Base-by-base conservation (phyloP, 73 alveolate genomes). In the Paramecium octaurelia region DNA sequence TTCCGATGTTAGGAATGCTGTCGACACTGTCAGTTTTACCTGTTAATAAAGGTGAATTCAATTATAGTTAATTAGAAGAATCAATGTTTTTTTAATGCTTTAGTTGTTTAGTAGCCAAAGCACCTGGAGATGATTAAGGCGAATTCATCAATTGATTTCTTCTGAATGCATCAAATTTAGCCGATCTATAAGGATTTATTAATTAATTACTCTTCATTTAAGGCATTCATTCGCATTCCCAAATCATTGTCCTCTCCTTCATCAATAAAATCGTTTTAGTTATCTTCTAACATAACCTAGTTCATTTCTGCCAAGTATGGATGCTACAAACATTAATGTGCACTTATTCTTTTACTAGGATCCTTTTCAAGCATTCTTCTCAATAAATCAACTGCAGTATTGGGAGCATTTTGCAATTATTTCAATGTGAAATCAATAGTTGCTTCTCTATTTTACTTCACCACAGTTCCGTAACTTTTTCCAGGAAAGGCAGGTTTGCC, bases 401-500 rank as follows among this genome's bases (percentile, higher is more conserved):
- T 27, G 11, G 91, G 91, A 44, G 91, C 70, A 23, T 42, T 24
- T 24, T 21, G 9, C 31, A 80, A 27, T 80, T 80, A 80, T 80
- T 80, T 80, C 14, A 80, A 42, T 1, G 46, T 48, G 29, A 43
- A 80, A 48, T 80, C 91, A 48, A 80, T 46, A 4, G 35, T 48
- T 3, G 91, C 91, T 43, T 80, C 91, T 80, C 91, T 80, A 48
- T 80, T 80, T 46, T 80, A 43, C 38, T 80, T 80, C 8, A 80
- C 91, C 8, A 80, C 91, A 44, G 91, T 80, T 8, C 91, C 75
- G 27, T 80, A 80, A 48, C 91, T 80, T 64, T 80, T 80, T 20
- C 91, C 91, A 44, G 91, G 91, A 80, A 80, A 80, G 8, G 91
- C 91, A 14, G 91, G 91, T 48, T 80, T 80, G 6, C 91, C 91